Percentiles rank a stretch among this genome's conserved stretches.
phyloP scores from a whole-genome alignment of 208 protist genomes.

The Crithidia bombi region DNA sequence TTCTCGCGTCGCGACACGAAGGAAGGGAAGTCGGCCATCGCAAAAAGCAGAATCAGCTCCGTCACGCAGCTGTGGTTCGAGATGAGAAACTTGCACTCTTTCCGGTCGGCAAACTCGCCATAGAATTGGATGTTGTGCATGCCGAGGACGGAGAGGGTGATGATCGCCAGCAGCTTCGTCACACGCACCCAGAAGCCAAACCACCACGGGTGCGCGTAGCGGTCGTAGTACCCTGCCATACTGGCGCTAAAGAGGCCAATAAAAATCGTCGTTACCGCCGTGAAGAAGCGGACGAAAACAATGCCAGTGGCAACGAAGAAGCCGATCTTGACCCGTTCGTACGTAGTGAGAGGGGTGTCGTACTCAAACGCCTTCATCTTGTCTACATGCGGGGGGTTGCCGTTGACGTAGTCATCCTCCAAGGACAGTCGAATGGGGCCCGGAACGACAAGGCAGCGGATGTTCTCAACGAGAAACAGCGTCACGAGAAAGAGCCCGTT shows the following conservation, averaged over 20 bases:
- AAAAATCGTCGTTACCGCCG: conserved; percentile 39
- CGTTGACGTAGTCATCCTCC: conserved; percentile 68
- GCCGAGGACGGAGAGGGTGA: conserved; percentile 50
- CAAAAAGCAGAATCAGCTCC: conserved; percentile 74
- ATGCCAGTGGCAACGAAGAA: conserved; percentile 78
- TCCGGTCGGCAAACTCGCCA: conserved; percentile 52
- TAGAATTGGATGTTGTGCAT: conserved; percentile 68
- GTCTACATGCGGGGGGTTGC: conserved; percentile 52
- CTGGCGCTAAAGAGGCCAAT: conserved; percentile 51
- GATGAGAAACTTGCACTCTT: conserved; percentile 75
- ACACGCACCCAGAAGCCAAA: conserved; percentile 52
- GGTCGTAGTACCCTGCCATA: conserved; percentile 35
- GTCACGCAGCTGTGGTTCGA: conserved; percentile 83
- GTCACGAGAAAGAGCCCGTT: conserved; percentile 29
- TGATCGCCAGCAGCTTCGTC: conserved; percentile 33
- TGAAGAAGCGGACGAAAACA: conserved; percentile 50
- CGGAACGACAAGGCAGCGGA: conserved; percentile 37
- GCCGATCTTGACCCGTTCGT: conserved; percentile 69
- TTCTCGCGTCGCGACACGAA: conserved; percentile 89
- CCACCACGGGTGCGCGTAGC: conserved; percentile 47
- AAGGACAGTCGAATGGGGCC: conserved; percentile 51
- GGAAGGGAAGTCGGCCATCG: conserved; percentile 62
- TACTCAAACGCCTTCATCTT: conserved; percentile 68
- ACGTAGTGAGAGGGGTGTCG: conserved; percentile 72
- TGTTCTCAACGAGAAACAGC: conserved; percentile 49